Base-by-base conservation (phyloP, 2,329 filamentous ascomycete genomes). In the Colletotrichum orbiculare region DNA sequence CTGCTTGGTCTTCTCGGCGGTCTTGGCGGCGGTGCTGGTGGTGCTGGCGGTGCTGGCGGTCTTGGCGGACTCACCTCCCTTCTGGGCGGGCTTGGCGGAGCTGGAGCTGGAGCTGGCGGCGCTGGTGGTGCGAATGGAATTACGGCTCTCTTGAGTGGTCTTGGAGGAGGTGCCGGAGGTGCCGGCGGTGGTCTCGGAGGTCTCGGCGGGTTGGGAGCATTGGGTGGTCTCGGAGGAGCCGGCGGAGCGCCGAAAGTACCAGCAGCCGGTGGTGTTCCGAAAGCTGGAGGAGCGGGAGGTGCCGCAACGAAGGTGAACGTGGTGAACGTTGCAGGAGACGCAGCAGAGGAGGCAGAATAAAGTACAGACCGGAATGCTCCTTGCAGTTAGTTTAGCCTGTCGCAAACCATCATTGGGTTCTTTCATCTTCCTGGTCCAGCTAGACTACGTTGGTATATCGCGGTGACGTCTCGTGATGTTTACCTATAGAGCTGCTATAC, bases 341-440 rank as follows among this genome's bases (percentile, higher is more conserved):
- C 58, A 25, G 42, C 55, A 54, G 48, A 39, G 55, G 47, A 46
- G 50, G 57, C 52, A n/a, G 13, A 62, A 57, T 62, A 53, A 61
- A 39, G 8, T 53, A 62, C 46, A 48, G 46, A 53, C n/a, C 33
- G 42, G 58, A 47, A 56, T 65, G 53, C 47, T 62, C 45, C 46
- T 56, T 62, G 59, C 42, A 53, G 52, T 37, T 65, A 56, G 47
- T 50, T 65, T 57, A 62, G 50, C 47, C 47, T 62, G 37, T 62
- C 43, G 62, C 58, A 62, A 65, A 62, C 62, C 52, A 56, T 62
- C 50, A 61, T 48, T 48, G 57, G 45, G 45, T 38, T 55, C 56
- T 54, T 47, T 64, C 60, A 41, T 3, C 2, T 2, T 11, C 4
- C 8, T 5, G 5, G 39, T 5, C 9, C 25, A 7, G 8, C 17